phyloP scores from a whole-genome alignment of 2,329 filamentous ascomycete genomes.

The Xylariaceae sp. region DNA sequence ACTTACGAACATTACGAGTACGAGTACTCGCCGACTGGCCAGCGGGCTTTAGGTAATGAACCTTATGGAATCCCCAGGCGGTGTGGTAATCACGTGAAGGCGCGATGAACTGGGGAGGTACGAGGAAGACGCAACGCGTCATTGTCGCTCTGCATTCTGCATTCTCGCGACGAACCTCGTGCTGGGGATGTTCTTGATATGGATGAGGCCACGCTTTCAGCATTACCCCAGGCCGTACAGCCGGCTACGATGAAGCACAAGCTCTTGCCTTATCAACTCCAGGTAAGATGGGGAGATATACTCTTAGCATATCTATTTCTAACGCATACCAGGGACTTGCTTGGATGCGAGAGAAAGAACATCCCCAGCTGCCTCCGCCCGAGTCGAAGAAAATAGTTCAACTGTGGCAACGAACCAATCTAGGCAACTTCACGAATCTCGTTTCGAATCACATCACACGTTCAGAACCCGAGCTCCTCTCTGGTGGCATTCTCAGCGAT shows the following conservation, averaged over 20 bases:
- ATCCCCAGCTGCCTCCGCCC: slow-evolving; percentile 55
- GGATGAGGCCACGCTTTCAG: slow-evolving; percentile 62
- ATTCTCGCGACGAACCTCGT: slow-evolving; percentile 56
- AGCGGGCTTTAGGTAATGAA: too few species aligned
- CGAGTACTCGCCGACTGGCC: too few species aligned
- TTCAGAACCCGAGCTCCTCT: slow-evolving; percentile 58
- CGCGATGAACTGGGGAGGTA: slow-evolving; percentile 6
- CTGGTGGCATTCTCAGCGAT: slow-evolving; percentile 80
- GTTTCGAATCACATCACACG: slow-evolving; percentile 64
- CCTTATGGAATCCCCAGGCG: too few species aligned
- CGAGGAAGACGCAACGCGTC: not conserved
- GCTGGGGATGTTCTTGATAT: slow-evolving; percentile 66
- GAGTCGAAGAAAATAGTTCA: slow-evolving; percentile 62
- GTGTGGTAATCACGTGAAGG: slow-evolving; percentile 10
- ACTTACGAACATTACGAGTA: too few species aligned
- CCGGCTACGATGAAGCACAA: slow-evolving; percentile 59
- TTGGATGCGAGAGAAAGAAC: slow-evolving; percentile 77
- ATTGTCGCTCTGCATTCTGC: not conserved
- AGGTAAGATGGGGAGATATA: slow-evolving; percentile 35
- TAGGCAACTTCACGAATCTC: slow-evolving; percentile 55
- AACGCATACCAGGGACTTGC: slow-evolving; percentile 58
- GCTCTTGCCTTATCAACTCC: slow-evolving; percentile 73
- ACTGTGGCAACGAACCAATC: slow-evolving; percentile 62
- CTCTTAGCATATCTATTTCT: slow-evolving; percentile 4
- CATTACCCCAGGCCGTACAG: slow-evolving; percentile 67